phyloP scores from a whole-genome alignment of 768 basidiomycete genomes.

The Phaffia tasmanica region DNA sequence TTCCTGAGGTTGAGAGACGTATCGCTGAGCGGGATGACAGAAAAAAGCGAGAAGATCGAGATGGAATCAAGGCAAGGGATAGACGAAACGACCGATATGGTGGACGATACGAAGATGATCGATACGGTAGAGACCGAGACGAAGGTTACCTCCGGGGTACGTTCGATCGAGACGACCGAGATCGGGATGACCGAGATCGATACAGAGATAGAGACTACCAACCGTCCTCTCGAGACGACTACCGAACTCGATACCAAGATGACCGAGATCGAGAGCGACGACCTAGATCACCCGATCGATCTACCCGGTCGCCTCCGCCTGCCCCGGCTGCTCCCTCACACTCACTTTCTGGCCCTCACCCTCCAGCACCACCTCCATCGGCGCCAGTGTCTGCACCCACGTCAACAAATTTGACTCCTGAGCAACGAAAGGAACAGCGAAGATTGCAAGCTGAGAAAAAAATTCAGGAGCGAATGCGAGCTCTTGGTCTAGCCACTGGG shows the following conservation, averaged over 20 bases:
- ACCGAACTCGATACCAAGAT: constrained; percentile 34
- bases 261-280: constrained; percentile 41
- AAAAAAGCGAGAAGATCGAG: constrained; percentile 63
- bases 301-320: constrained; percentile 40
- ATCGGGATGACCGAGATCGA: constrained; percentile 40
- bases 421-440: constrained; percentile 66
- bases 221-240: constrained; percentile 31
- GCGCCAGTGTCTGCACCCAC: constrained; percentile 40
- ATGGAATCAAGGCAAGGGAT: constrained; percentile 69
- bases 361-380: constrained; percentile 42
- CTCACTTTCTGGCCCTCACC: constrained; percentile 29
- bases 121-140: constrained; percentile 38
- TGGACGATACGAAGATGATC: constrained; percentile 36
- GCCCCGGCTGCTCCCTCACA: constrained; percentile 45
- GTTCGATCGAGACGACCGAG: constrained; percentile 41
- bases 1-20: constrained; percentile 80
- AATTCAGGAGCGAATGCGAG: constrained; percentile 72
- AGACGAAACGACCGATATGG: constrained; percentile 70
- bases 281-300: constrained; percentile 34
- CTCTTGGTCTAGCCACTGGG: constrained; percentile 56
- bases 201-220: constrained; percentile 32
- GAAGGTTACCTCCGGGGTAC: neutral
- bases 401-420: constrained; percentile 68
- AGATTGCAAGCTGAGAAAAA: constrained; percentile 68
- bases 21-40: constrained; percentile 67